These are phyloP conservation scores for Trypanosoma platydactyli DNA, from an alignment of 208 protist species.

Conservation along the genomic window DNA sequence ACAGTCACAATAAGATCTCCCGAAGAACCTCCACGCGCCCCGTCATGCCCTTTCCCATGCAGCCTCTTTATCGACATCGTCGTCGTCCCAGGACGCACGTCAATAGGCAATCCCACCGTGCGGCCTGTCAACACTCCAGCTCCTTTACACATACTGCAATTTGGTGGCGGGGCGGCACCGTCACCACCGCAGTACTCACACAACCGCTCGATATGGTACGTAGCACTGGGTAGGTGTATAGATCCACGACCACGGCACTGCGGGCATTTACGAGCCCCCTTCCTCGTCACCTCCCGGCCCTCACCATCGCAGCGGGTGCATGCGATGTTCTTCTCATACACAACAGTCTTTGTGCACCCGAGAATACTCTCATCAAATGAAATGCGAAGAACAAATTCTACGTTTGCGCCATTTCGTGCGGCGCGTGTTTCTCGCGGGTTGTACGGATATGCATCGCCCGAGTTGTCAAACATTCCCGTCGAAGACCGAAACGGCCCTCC, in stretches of 20 bases:
- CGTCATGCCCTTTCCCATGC: conserved; percentile 72
- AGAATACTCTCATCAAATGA: conserved; percentile 72
- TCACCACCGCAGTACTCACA: conserved; percentile 79
- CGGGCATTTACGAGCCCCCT: conserved; percentile 51
- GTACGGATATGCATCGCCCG: conserved; percentile 33
- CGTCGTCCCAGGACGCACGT: conserved; percentile 39
- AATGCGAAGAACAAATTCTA: conserved; percentile 66
- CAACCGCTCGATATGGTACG: conserved; percentile 82
- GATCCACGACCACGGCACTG: conserved; percentile 81
- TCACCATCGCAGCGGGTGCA: conserved; percentile 60
- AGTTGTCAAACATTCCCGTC: conserved; percentile 29
- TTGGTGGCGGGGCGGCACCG: conserved; percentile 58
- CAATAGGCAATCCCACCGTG: conserved; percentile 34
- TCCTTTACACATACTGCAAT: conserved; percentile 62
- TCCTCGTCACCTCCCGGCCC: conserved; percentile 37
- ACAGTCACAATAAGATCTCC: conserved; percentile 80
- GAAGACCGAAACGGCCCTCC: conserved; percentile 43
- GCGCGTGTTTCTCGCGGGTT: conserved; percentile 39
- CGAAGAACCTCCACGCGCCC: conserved; percentile 67
- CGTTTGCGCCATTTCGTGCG: conserved; percentile 45
- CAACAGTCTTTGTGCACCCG: conserved; percentile 53
- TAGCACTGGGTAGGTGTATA: conserved; percentile 68
- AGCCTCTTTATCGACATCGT: conserved; percentile 43
- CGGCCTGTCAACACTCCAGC: conserved; percentile 45
- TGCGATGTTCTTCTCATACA: conserved; percentile 40